Base-by-base conservation (phyloP, 2,329 filamentous ascomycete genomes). In the Aureobasidium lini region DNA sequence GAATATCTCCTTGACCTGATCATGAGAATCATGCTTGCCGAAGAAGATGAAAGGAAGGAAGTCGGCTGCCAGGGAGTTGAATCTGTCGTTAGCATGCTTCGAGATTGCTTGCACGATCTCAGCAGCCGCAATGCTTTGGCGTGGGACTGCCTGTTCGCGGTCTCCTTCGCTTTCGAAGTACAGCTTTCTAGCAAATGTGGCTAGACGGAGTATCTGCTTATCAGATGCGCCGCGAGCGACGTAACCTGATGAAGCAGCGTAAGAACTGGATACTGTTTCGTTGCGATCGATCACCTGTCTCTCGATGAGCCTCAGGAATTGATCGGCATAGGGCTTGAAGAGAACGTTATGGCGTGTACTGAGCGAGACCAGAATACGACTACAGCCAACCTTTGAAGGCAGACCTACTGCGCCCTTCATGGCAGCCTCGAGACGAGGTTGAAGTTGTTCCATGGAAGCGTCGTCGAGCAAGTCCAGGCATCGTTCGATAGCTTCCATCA, bases 381-480 rank as follows among this genome's bases (percentile, higher is more conserved):
- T 89, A 68, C 91, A 95, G 39, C 91, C 94, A 49, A 97, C 88
- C 76, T 97, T 97, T 0, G 91, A 95, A 1, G 93, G 93, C 74
- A 97, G 85, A 1, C 92, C 93, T 39, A 99, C 85, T 1, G 92
- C 89, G 29, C 82, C 85, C 70, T 93, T 94, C 73, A 97, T 90
- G 0, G 88, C 86, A 32, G 82, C 81, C 70, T 94, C 87, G 0
- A 99, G 80, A 46, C 79, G 83, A 2, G 86, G 84, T 37, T 86
- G 84, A 9, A 96, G 79, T 18, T 85, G 79, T 47, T 81, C 80
- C 84, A 96, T 93, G n/a, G 88, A 86, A 4, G 79, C 76, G 6
- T 84, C 85, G 68, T 97, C 90, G 1, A 95, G 80, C 56, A 89
- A 85, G 61, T 96, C 90, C 34, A 99, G 82, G 67, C 89, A 90